Evolutionary conservation across 306 rosid genomes (phyloP).

Genomic region (Citrullus amarus): DNA sequence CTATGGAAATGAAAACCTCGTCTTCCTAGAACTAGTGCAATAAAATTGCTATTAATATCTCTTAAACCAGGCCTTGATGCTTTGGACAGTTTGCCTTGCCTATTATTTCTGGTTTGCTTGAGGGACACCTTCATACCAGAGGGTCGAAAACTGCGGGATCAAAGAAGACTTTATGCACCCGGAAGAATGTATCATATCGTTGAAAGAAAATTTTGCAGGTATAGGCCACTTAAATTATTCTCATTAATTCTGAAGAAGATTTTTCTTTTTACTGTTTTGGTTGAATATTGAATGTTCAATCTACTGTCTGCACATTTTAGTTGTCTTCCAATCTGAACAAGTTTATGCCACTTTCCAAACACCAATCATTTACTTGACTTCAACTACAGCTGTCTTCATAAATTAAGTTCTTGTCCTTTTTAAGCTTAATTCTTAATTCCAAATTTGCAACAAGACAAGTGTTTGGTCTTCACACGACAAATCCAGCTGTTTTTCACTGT

Average conservation of each 20-base stretch:
- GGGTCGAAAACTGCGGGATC: constrained; percentile 75
- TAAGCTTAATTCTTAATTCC: background rate
- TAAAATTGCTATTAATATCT: constrained; percentile 31
- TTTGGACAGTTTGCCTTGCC: constrained; percentile 95
- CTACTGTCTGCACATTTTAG: background rate
- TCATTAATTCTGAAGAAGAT: background rate
- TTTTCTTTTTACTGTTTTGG: background rate
- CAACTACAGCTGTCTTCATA: background rate
- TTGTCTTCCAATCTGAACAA: background rate
- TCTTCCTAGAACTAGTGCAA: constrained; percentile 19
- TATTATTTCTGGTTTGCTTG: constrained; percentile 75
- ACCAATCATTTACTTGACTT: background rate
- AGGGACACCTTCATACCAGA: constrained; percentile 90
- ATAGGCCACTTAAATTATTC: constrained; percentile 1
- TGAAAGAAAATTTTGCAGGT: constrained; percentile 93
- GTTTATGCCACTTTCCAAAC: background rate
- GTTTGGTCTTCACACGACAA: background rate
- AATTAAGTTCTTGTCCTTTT: background rate
- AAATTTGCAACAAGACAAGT: background rate
- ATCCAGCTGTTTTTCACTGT: background rate
- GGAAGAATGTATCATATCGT: constrained; percentile 90
- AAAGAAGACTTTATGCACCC: constrained; percentile 88
- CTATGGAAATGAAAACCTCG: background rate
- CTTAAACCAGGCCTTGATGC: constrained; percentile 59
- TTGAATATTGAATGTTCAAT: background rate